Base-by-base conservation (phyloP, 2,329 filamentous ascomycete genomes). In the Pseudopyricularia javanii region DNA sequence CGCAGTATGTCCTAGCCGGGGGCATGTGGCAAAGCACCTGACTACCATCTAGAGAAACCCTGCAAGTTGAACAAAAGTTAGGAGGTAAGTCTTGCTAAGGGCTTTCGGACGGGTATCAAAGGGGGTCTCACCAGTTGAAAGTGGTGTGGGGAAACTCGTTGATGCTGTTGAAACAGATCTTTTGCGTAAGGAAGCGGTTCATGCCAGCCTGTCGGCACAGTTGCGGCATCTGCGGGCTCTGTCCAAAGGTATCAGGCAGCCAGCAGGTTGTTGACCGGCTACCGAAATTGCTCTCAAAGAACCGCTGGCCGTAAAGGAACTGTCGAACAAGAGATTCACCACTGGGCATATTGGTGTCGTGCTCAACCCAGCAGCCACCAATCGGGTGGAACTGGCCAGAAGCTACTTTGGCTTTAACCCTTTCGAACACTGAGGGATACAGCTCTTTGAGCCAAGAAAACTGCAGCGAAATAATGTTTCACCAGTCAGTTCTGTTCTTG, bases 121-220 rank as follows among this genome's bases (percentile, higher is more conserved):
- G 9, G 5, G 48, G 20, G 9, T 7, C 49, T 40, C 6, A 58
- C 82, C 82, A 86, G 59, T 83, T 83, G 68, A 86, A 86, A 0
- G 81, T 85, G 0, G 82, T 85, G 56, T 86, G 82, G 0, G 82
- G 82, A 65, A 86, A 86, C 60, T 79, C 83, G 65, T 86, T 85
- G 70, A 85, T 84, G 61, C 85, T 85, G 66, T 86, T 86, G 80
- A 82, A 86, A 67, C 81, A 85, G 49, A 85, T 68, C 68, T 86
- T 86, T 63, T 86, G 82, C 0, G 82, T 85, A 56, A 85, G 78
- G 65, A 86, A 86, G 3, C 81, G 71, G 47, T 70, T 79, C 82
- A 86, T 85, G 2, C 81, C 82, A 12, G 82, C 80, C 2, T 84
- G 70, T 12, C 81, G 76, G 59, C 79, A 85, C 7, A 86, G 67